Evolutionary conservation across 2,329 filamentous ascomycete genomes (phyloP).

Genomic region (Talaromyces sp.): DNA sequence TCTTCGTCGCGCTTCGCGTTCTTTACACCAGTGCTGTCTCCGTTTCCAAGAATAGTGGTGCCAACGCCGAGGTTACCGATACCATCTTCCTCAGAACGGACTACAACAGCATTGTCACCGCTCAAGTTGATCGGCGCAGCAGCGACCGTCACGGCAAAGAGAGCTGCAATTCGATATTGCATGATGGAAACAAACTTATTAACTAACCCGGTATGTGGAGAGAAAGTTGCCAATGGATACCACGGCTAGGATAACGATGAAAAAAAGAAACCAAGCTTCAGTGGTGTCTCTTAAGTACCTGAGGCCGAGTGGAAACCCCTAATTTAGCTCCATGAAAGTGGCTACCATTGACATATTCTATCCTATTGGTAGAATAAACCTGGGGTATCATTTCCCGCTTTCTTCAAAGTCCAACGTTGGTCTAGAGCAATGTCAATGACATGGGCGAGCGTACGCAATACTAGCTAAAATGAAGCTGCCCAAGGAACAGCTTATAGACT

Average conservation of each 20-base stretch:
- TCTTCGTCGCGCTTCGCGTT: constrained; percentile 3
- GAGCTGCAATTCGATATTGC: constrained; percentile 7
- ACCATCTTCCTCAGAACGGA: constrained; percentile 3
- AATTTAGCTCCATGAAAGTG: not conserved
- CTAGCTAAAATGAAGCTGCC: too few species aligned
- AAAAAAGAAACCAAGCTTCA: not conserved
- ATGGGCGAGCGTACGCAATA: not conserved
- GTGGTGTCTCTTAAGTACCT: constrained; percentile 2
- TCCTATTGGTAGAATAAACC: not conserved
- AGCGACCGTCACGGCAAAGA: constrained; percentile 7
- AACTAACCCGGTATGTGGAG: not conserved
- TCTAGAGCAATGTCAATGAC: constrained; percentile 5
- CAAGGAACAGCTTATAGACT: not conserved
- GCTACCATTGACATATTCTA: constrained; percentile 6
- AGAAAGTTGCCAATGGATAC: too few species aligned
- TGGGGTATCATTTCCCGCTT: not conserved
- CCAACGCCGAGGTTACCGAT: not conserved
- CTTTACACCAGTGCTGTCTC: constrained; percentile 2
- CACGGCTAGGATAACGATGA: not conserved
- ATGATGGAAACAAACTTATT: constrained; percentile 5
- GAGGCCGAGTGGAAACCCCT: not conserved
- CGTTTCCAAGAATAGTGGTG: not conserved
- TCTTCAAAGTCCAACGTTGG: not conserved
- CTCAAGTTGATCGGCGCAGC: constrained; percentile 9
- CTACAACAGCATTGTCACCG: not conserved